Evolutionary conservation across 345 rosid species (phyloP).

Genomic region (Murraya paniculata): DNA sequence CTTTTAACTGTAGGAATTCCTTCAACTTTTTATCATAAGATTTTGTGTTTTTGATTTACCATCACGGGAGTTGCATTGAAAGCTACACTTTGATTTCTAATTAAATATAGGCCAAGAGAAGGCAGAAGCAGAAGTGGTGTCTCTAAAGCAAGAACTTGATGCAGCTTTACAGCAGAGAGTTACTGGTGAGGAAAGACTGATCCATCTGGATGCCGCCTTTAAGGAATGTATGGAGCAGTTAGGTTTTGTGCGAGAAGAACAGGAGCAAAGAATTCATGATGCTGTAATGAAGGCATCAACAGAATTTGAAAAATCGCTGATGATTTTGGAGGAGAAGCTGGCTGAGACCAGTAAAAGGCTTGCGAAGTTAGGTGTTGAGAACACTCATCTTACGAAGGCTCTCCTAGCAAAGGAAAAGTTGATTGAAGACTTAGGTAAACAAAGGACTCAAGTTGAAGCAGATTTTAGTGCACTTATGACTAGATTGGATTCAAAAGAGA

Average conservation of each 20-base stretch:
- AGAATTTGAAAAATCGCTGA: constrained; percentile 49
- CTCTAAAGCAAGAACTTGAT: constrained; percentile 55
- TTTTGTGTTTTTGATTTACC: background rate
- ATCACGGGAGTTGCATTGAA: background rate
- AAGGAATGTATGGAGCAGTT: constrained; percentile 88
- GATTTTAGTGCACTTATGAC: constrained; percentile 51
- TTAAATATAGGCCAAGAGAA: constrained; percentile 54
- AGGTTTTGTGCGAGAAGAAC: constrained; percentile 71
- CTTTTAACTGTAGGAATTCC: background rate
- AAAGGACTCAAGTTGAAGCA: constrained; percentile 47
- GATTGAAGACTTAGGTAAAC: constrained; percentile 59
- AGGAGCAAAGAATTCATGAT: constrained; percentile 76
- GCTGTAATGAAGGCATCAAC: constrained; percentile 61
- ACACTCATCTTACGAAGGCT: constrained; percentile 53
- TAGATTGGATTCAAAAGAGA: constrained; percentile 67
- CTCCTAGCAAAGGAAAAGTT: constrained; percentile 55
- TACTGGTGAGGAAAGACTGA: constrained; percentile 48
- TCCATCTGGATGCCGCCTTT: constrained; percentile 64
- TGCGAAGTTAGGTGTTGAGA: constrained; percentile 53
- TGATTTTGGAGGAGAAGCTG: constrained; percentile 46
- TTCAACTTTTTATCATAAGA: background rate
- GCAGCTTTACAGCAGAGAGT: constrained; percentile 54
- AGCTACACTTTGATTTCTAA: constrained; percentile 6
- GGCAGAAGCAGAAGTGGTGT: constrained; percentile 52
- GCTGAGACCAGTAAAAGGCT: constrained; percentile 50